Conservation (phyloP, 192 early-diverging fungal genomes). For the Backusella tuberculispora region DNA sequence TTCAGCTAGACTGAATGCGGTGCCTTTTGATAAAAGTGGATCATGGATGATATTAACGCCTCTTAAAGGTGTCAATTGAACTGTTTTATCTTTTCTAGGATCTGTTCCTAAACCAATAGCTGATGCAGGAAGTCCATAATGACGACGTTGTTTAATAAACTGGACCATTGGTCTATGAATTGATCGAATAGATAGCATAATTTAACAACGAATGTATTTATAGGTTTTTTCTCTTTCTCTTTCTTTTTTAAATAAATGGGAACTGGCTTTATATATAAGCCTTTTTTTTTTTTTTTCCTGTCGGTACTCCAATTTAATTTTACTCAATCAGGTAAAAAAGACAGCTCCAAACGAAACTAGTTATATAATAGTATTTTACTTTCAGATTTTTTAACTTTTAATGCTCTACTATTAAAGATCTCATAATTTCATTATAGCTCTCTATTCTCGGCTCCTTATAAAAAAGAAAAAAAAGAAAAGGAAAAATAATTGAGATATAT, state of each 20-base stretch:
- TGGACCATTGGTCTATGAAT: not conserved
- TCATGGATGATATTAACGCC: constrained; percentile 58
- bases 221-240: not conserved
- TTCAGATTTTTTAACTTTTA: not conserved
- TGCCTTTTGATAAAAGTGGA: constrained; percentile 55
- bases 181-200: not conserved
- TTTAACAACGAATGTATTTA: not conserved
- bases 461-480: constrained; percentile 6
- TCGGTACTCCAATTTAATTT: constrained; percentile 3
- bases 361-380: not conserved
- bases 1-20: constrained; percentile 54
- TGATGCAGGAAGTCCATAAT: constrained; percentile 18
- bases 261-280: constrained; percentile 13
- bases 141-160: constrained; percentile 7
- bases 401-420: not conserved
- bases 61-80: constrained; percentile 34
- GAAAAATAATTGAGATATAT: constrained; percentile 15
- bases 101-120: constrained; percentile 31
- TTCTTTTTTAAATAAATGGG: not conserved
- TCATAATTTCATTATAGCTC: not conserved
- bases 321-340: constrained; percentile 2
- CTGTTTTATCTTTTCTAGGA: constrained; percentile 41
- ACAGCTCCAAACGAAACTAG: not conserved
- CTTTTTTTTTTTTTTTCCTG: not conserved
- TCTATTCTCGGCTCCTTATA: not conserved